Evolutionary conservation across 2,329 filamentous ascomycete species (phyloP).

Genomic region (Mycosphaerella arachidis): DNA sequence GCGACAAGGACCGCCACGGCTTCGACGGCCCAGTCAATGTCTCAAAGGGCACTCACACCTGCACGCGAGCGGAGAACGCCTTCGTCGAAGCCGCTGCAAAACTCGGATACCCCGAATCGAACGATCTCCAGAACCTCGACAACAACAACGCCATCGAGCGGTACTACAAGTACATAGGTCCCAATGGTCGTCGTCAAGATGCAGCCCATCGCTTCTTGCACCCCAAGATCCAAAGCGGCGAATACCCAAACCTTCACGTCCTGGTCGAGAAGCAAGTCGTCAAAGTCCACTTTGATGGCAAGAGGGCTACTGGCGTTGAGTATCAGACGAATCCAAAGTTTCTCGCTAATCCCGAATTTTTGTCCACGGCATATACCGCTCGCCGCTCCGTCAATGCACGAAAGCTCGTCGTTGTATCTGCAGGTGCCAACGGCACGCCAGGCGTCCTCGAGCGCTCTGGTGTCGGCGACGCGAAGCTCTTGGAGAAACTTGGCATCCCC

Average conservation of each 20-base stretch:
- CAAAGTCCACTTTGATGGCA: constrained; percentile 34
- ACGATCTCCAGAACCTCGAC: constrained; percentile 52
- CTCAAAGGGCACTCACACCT: constrained; percentile 47
- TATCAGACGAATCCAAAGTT: constrained; percentile 46
- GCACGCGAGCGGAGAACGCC: constrained; percentile 40
- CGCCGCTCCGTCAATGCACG: constrained; percentile 45
- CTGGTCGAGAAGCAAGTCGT: constrained; percentile 55
- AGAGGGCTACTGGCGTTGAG: constrained; percentile 56
- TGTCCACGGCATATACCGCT: constrained; percentile 36
- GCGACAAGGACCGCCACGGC: constrained; percentile 47
- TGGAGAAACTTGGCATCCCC: constrained; percentile 38
- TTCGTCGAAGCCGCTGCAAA: constrained; percentile 48
- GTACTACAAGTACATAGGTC: constrained; percentile 46
- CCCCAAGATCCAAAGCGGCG: constrained; percentile 45
- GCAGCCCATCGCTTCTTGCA: constrained; percentile 54
- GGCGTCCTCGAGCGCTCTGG: constrained; percentile 59
- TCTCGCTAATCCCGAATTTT: constrained; percentile 29
- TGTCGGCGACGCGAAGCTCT: constrained; percentile 47
- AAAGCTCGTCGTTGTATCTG: constrained; percentile 56
- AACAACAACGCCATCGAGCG: constrained; percentile 38
- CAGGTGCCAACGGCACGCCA: constrained; percentile 54
- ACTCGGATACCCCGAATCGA: constrained; percentile 49
- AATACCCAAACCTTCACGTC: constrained; percentile 56
- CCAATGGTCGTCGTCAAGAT: constrained; percentile 54
- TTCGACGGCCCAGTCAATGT: constrained; percentile 53